phyloP scores from a whole-genome alignment of 805 yeast genomes.

The Cyberlindnera japonica region DNA sequence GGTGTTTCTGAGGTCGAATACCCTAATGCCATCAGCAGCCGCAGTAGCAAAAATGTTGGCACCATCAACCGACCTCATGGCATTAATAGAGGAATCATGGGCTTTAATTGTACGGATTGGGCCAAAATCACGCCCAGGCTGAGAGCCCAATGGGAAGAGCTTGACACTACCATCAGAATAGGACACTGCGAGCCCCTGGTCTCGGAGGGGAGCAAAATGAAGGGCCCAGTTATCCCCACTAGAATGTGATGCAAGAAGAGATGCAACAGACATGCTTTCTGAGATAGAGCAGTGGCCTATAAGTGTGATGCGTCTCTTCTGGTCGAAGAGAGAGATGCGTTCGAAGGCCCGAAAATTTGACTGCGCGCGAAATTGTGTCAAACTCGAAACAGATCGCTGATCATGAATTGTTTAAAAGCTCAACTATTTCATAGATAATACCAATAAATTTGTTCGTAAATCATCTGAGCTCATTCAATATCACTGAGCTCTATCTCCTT shows the following conservation, averaged over 20 bases:
- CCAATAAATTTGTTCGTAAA: neutral
- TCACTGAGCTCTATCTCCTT: conserved; percentile 29
- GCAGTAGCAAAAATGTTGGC: conserved; percentile 35
- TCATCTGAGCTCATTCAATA: conserved; percentile 6
- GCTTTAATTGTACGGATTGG: conserved; percentile 32
- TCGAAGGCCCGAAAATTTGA: neutral
- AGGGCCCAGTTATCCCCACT: conserved; percentile 52
- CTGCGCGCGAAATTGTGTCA: neutral
- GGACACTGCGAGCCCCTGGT: conserved; percentile 41
- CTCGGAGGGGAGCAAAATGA: conserved; percentile 31
- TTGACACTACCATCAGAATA: conserved; percentile 46
- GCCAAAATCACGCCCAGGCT: conserved; percentile 21
- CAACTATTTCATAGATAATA: no score
- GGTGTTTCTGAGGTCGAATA: conserved; percentile 47
- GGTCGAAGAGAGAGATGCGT: neutral
- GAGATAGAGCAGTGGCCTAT: no score
- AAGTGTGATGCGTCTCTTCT: no score
- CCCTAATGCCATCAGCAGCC: conserved; percentile 43
- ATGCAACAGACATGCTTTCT: conserved; percentile 23
- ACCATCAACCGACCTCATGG: conserved; percentile 23
- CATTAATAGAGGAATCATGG: conserved; percentile 34
- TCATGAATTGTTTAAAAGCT: no score
- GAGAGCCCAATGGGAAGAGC: conserved; percentile 32
- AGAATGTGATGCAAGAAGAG: conserved; percentile 22
- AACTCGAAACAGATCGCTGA: no score